A percentile compares a stretch with the other conserved stretches of the same genome.
Evolutionary conservation across 495 filamentous ascomycete species (phyloP).

Genomic region (Aspergillus ellipticus): DNA sequence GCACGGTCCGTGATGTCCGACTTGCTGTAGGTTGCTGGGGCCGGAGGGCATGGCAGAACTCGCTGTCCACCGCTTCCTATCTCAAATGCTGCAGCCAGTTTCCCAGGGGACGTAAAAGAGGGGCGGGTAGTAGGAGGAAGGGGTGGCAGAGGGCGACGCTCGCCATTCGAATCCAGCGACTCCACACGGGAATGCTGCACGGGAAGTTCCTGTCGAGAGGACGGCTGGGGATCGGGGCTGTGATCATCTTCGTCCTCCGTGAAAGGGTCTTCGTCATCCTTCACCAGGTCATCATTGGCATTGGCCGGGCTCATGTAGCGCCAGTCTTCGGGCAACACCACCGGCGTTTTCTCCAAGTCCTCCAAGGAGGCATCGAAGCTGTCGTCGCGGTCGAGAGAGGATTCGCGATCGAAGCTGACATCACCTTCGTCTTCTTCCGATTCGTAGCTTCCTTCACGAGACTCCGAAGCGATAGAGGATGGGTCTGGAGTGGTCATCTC

Average conservation of each 20-base stretch:
- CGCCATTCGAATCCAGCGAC: constrained; percentile 67
- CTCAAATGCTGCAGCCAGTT: constrained; percentile 60
- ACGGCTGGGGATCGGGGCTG: constrained; percentile 45
- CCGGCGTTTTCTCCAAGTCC: constrained; percentile 93
- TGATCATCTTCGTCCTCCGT: constrained; percentile 59
- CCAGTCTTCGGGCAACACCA: constrained; percentile 96
- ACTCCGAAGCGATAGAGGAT: constrained; percentile 82
- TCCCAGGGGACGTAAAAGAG: constrained; percentile 40
- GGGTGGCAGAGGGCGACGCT: constrained; percentile 73
- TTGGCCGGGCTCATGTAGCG: constrained; percentile 66
- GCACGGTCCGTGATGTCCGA: constrained; percentile 66
- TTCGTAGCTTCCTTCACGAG: constrained; percentile 87
- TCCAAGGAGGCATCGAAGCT: constrained; percentile 93
- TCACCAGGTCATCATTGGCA: constrained; percentile 48
- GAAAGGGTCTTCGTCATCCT: constrained; percentile 66
- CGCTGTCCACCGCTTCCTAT: constrained; percentile 56
- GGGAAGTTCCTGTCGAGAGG: constrained; percentile 30
- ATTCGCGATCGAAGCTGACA: constrained; percentile 66
- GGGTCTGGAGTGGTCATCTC: constrained; percentile 95
- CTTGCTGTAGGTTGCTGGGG: constrained; percentile 59
- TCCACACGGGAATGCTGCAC: constrained; percentile 50
- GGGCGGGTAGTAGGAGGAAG: constrained; percentile 52
- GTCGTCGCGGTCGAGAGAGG: constrained; percentile 69
- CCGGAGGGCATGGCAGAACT: constrained; percentile 62
- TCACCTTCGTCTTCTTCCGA: constrained; percentile 72